A percentile compares a stretch with the other conserved stretches of the same genome.
Conservation (phyloP, 192 early-diverging fungal species). For the Backusella westeae region DNA sequence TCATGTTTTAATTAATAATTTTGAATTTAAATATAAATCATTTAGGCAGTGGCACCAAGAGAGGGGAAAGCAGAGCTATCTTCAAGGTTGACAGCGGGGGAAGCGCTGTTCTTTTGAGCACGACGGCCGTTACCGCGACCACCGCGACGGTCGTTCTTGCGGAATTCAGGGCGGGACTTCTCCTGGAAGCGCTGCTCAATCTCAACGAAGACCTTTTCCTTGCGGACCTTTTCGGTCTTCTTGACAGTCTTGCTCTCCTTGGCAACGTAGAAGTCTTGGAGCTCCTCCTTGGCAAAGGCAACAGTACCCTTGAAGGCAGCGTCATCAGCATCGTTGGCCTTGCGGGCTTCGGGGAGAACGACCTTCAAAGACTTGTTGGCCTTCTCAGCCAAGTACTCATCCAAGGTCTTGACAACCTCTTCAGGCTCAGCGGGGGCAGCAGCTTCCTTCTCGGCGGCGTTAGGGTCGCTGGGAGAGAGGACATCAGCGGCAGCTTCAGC, state of each 20-base stretch:
- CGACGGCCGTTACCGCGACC: slow-evolving; percentile 35
- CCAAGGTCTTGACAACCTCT: slow-evolving; percentile 80
- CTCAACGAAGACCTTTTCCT: slow-evolving; percentile 72
- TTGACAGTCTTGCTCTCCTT: slow-evolving; percentile 41
- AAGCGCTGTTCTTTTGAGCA: slow-evolving; percentile 40
- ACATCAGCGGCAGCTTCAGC: slow-evolving; percentile 38
- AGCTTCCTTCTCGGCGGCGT: slow-evolving; percentile 33
- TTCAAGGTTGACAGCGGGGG: slow-evolving; percentile 60
- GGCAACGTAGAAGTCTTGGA: slow-evolving; percentile 72
- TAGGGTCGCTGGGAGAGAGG: slow-evolving; percentile 28
- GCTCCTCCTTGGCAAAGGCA: slow-evolving; percentile 68
- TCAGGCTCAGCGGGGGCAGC: slow-evolving; percentile 66
- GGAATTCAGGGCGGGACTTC: slow-evolving; percentile 61
- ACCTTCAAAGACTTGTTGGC: slow-evolving; percentile 58
- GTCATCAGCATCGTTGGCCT: slow-evolving; percentile 88
- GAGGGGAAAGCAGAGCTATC: slow-evolving; percentile 74
- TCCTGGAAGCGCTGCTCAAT: slow-evolving; percentile 84
- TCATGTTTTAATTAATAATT: slow-evolving; percentile 9
- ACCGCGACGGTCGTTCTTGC: slow-evolving; percentile 43
- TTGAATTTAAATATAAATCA: slow-evolving; percentile 2
- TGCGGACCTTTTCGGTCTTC: slow-evolving; percentile 61
- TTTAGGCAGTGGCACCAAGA: slow-evolving; percentile 44
- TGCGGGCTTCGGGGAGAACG: slow-evolving; percentile 60
- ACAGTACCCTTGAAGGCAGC: slow-evolving; percentile 78
- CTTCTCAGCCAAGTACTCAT: slow-evolving; percentile 80